Conservation (phyloP, 768 basidiomycete genomes). For the Kwoniella dejecticola region DNA sequence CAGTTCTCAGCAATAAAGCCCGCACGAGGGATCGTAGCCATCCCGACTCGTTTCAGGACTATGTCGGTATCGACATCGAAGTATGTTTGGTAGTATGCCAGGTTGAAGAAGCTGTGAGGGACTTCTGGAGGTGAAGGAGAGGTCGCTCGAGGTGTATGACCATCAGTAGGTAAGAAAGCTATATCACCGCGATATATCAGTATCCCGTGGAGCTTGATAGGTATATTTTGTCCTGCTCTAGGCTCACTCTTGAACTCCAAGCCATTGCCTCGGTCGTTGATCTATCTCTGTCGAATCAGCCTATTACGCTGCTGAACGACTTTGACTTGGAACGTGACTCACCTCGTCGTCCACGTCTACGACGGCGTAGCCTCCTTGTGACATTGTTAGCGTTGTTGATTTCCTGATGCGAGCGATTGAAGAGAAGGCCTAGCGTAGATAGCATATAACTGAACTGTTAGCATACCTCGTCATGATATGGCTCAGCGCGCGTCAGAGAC, state of each 20-base stretch:
- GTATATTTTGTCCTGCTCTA: too few relatives aligned
- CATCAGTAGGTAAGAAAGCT: slow-evolving; percentile 27
- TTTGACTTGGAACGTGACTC: slow-evolving; percentile 10
- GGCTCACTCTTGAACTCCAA: slow-evolving; percentile 53
- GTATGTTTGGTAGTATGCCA: slow-evolving; percentile 54
- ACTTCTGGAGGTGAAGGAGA: slow-evolving; percentile 32
- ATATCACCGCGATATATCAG: neutral
- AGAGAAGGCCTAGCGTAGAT: too few relatives aligned
- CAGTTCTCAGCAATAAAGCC: slow-evolving; percentile 52
- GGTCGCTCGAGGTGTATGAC: slow-evolving; percentile 17
- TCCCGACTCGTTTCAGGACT: slow-evolving; percentile 41
- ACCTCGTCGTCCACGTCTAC: slow-evolving; percentile 55
- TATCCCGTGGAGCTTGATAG: too few relatives aligned
- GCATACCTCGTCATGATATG: too few relatives aligned
- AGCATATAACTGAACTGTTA: too few relatives aligned
- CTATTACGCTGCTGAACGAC: neutral
- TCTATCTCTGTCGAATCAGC: neutral
- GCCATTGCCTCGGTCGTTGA: slow-evolving; percentile 20
- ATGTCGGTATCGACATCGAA: slow-evolving; percentile 52
- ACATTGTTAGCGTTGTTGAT: slow-evolving; percentile 30
- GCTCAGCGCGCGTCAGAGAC: too few relatives aligned
- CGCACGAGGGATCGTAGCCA: slow-evolving; percentile 49
- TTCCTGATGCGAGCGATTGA: too few relatives aligned
- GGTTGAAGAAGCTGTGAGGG: slow-evolving; percentile 50
- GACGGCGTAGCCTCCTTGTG: slow-evolving; percentile 50